A percentile compares a stretch with the other conserved stretches of the same genome.
These are phyloP conservation scores for Penicillium bovifimosum DNA, from an alignment of 495 filamentous ascomycete species.

Conservation along the genomic window DNA sequence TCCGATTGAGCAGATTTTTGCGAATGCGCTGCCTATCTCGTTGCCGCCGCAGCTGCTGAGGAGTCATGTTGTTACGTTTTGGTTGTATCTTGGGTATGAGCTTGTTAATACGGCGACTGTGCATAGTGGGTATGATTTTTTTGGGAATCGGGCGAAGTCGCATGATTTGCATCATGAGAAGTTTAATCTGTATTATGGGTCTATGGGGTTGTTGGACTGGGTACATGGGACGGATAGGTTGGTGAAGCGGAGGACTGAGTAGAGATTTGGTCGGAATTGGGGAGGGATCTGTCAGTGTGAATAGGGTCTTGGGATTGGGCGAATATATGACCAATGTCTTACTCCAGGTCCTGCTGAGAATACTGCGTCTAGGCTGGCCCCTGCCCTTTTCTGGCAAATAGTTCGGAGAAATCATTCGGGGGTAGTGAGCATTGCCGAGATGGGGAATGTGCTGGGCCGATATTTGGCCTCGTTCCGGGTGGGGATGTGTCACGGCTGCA, in stretches of 20 bases:
- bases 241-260: conserved; percentile 19
- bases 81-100: conserved; percentile 41
- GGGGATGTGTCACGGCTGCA: too few species aligned
- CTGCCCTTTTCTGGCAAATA: too few species aligned
- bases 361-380: too few species aligned
- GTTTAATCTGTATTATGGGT: conserved; percentile 35
- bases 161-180: conserved; percentile 51
- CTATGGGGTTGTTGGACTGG: conserved; percentile 33
- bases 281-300: background rate
- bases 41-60: conserved; percentile 45
- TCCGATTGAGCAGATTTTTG: conserved; percentile 52
- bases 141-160: conserved; percentile 34
- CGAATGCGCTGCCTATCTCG: conserved; percentile 49
- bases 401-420: too few species aligned
- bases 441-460: too few species aligned
- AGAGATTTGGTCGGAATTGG: background rate
- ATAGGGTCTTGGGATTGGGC: too few species aligned
- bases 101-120: conserved; percentile 47
- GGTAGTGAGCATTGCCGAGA: too few species aligned
- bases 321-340: too few species aligned
- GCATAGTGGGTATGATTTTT: conserved; percentile 54
- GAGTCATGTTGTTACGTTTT: conserved; percentile 48
- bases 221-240: conserved; percentile 33
- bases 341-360: too few species aligned
- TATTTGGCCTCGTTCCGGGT: too few species aligned